These are phyloP conservation scores for Citrus glauca DNA, from an alignment of 345 rosid species.

Conservation along the genomic window DNA sequence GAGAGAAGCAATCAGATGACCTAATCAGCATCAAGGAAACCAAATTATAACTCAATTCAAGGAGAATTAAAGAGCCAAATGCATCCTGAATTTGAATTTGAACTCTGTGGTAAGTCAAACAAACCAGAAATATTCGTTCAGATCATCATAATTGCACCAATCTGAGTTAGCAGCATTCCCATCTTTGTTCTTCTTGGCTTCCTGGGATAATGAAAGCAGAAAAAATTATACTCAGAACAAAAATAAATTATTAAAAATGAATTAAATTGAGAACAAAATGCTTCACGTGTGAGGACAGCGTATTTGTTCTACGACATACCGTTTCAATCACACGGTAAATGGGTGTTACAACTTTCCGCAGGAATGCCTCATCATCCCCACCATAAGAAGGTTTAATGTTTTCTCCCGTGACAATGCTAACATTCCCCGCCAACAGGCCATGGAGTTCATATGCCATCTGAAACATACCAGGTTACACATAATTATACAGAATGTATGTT, in stretches of 20 bases:
- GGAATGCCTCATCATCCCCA: constrained; percentile 93
- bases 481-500: not conserved
- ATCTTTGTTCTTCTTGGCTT: constrained; percentile 67
- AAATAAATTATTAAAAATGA: not conserved
- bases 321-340: constrained; percentile 70
- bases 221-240: constrained; percentile 23
- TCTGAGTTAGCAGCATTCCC: constrained; percentile 80
- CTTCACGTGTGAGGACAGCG: constrained; percentile 3
- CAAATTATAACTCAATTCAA: constrained; percentile 7
- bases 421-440: constrained; percentile 95
- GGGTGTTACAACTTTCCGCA: constrained; percentile 89
- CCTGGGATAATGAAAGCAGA: constrained; percentile 45
- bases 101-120: constrained; percentile 23
- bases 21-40: constrained; percentile 34
- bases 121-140: constrained; percentile 95
- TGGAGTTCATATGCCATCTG: constrained; percentile 99
- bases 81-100: not conserved
- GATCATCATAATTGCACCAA: constrained; percentile 99
- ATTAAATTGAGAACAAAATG: not conserved
- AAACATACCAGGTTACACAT: constrained; percentile 12
- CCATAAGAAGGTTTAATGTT: constrained; percentile 97
- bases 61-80: not conserved
- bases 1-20: constrained; percentile 95
- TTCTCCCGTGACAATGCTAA: constrained; percentile 97
- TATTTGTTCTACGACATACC: constrained; percentile 39